Percentiles rank a stretch among this genome's conserved stretches.
phyloP scores from a whole-genome alignment of 2,329 filamentous ascomycete species.

The Teratosphaeria nubilosa region DNA sequence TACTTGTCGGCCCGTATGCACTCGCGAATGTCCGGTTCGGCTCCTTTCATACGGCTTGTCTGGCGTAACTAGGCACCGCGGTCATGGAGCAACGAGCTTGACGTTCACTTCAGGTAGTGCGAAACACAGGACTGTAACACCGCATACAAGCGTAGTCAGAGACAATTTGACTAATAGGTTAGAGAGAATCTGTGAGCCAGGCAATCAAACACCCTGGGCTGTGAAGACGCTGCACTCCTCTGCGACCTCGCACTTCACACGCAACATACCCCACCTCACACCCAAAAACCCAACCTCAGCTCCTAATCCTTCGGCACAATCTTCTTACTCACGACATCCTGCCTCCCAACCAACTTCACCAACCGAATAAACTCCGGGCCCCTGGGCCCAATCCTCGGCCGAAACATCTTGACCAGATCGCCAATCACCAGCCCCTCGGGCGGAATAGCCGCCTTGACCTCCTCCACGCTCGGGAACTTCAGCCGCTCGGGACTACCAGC shows the following conservation, averaged over 20 bases:
- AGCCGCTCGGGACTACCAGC: constrained; percentile 7
- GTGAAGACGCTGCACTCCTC: too few relatives aligned
- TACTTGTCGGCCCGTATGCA: too few relatives aligned
- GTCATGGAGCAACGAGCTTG: too few relatives aligned
- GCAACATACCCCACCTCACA: not conserved
- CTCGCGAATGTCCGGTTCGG: too few relatives aligned
- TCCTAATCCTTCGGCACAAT: constrained; percentile 6
- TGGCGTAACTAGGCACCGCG: too few relatives aligned
- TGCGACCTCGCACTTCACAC: not conserved
- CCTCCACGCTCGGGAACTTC: constrained; percentile 31
- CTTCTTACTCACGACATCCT: constrained; percentile 15
- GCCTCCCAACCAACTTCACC: constrained; percentile 29
- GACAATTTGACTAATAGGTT: too few relatives aligned
- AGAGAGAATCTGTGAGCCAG: too few relatives aligned
- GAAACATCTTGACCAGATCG: constrained; percentile 32
- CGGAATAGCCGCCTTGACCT: constrained; percentile 37
- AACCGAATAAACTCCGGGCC: constrained; percentile 33
- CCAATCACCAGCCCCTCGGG: constrained; percentile 34
- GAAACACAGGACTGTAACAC: too few relatives aligned
- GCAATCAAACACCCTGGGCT: too few relatives aligned
- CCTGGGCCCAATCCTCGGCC: constrained; percentile 27
- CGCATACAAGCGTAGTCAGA: too few relatives aligned
- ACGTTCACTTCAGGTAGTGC: too few relatives aligned
- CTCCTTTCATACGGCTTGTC: too few relatives aligned
- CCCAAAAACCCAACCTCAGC: not conserved